These are phyloP conservation scores for Aquilaria agallochum DNA, from an alignment of 441 rosid genomes.

Conservation along the genomic window DNA sequence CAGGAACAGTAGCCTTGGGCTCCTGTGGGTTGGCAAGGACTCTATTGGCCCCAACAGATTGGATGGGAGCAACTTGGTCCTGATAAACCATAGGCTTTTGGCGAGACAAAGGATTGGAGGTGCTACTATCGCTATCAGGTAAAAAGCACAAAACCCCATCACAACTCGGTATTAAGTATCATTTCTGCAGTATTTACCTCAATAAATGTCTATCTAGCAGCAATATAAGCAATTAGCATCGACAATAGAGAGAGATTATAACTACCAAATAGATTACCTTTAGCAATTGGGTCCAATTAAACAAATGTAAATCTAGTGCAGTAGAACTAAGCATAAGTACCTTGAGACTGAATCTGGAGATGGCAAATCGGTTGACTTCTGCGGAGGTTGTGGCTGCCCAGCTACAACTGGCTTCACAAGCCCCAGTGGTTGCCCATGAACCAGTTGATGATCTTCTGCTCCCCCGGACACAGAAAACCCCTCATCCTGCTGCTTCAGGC, in stretches of 20 bases:
- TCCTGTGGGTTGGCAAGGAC: constrained; percentile 40
- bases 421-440: constrained; percentile 56
- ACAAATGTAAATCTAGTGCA: too few species aligned
- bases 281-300: too few species aligned
- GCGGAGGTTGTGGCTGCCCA: constrained; percentile 49
- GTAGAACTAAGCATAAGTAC: constrained; percentile 22
- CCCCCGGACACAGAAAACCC: constrained; percentile 42
- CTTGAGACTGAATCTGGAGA: constrained; percentile 95
- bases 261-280: constrained; percentile 25
- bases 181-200: too few species aligned
- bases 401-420: constrained; percentile 37
- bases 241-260: too few species aligned
- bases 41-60: constrained; percentile 37
- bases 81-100: constrained; percentile 57
- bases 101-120: constrained; percentile 55
- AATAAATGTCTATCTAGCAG: too few species aligned
- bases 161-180: too few species aligned
- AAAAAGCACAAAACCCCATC: background rate
- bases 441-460: constrained; percentile 93
- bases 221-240: too few species aligned
- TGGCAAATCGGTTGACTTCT: constrained; percentile 56
- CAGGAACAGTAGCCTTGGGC: constrained; percentile 52
- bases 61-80: constrained; percentile 47
- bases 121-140: constrained; percentile 75
- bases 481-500: constrained; percentile 55